Evolutionary conservation across 768 basidiomycete species (phyloP).

Genomic region (Crepidotus variabilis): DNA sequence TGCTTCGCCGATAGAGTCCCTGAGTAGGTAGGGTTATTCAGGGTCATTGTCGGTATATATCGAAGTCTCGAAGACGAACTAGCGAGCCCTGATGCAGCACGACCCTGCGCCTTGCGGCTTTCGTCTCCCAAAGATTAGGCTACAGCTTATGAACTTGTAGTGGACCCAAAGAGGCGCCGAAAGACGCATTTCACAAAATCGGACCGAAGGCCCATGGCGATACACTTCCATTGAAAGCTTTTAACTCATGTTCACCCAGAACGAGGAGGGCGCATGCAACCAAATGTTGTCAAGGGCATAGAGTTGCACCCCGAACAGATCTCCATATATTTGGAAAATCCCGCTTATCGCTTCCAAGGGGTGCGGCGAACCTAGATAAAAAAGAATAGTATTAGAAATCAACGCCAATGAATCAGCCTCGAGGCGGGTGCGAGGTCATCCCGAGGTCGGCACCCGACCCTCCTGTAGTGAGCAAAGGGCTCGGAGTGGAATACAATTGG

Average conservation of each 20-base stretch:
- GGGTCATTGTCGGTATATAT: background rate
- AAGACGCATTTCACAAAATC: background rate
- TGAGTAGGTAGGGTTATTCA: background rate
- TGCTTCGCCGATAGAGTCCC: background rate
- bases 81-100: background rate
- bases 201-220: background rate
- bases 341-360: background rate
- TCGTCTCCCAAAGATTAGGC: background rate
- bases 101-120: background rate
- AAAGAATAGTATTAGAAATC: background rate
- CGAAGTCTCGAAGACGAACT: background rate
- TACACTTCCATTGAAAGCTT: background rate
- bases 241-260: background rate
- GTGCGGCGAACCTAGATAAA: background rate
- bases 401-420: background rate
- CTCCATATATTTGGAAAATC: background rate
- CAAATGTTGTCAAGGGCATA: background rate
- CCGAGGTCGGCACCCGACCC: background rate
- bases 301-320: background rate
- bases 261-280: background rate
- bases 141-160: background rate
- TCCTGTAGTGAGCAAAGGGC: background rate
- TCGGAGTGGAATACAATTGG: background rate
- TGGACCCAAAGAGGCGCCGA: background rate
- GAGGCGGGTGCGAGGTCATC: background rate